Evolutionary conservation across 139 green algal genomes (phyloP).

Genomic region (Chlorella sp.): DNA sequence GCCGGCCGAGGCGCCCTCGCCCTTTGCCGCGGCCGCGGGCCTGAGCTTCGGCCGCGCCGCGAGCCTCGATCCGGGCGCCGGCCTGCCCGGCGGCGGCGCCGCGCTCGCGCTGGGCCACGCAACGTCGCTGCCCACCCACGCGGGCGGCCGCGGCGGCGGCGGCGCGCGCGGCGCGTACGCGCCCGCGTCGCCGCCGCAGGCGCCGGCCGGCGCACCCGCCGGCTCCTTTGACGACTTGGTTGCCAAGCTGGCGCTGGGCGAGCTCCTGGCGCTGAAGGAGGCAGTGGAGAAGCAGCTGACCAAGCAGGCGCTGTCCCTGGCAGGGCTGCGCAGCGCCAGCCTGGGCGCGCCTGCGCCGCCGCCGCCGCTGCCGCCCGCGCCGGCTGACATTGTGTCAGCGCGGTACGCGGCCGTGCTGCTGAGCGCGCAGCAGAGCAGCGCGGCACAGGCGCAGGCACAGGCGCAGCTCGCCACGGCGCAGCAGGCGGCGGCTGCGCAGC

Average conservation of each 20-base stretch:
- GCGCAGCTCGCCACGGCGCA: background rate
- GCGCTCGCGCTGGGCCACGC: background rate
- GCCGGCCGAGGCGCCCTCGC: background rate
- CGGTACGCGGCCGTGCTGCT: background rate
- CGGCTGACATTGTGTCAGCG: background rate
- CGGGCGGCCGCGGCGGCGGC: too few species aligned
- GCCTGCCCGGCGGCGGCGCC: background rate
- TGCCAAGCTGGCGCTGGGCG: background rate
- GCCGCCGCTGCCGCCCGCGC: background rate
- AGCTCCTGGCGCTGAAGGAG: constrained; percentile 14
- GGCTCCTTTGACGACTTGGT: constrained; percentile 2
- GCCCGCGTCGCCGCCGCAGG: too few species aligned
- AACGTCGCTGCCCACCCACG: background rate
- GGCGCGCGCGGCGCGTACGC: too few species aligned
- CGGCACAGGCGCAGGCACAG: background rate
- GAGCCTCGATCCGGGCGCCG: background rate
- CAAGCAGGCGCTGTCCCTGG: constrained; percentile 15
- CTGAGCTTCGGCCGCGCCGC: background rate
- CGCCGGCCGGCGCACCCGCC: too few species aligned
- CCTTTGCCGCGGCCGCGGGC: background rate
- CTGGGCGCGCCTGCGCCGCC: background rate
- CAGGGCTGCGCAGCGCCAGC: background rate
- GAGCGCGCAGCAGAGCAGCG: background rate
- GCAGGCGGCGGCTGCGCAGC: background rate
- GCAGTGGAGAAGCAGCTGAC: constrained; percentile 20